Conservation (phyloP, 2,329 filamentous ascomycete species). For the Zymoseptoria tritici region DNA sequence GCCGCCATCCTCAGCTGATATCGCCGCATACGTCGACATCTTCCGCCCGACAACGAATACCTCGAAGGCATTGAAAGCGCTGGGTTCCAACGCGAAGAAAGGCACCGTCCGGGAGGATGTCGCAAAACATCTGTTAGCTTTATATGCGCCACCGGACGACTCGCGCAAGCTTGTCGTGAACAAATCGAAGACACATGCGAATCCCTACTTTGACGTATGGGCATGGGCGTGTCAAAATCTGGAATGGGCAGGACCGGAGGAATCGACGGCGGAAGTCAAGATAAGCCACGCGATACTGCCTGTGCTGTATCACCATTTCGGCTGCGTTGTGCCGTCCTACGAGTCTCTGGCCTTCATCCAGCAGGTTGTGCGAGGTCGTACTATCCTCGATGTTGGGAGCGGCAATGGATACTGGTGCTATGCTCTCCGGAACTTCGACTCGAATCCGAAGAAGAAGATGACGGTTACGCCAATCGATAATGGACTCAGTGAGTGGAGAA, state of each 20-base stretch:
- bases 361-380: slow-evolving; percentile 44
- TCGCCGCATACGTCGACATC: slow-evolving; percentile 59
- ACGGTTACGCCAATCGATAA: slow-evolving; percentile 58
- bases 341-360: slow-evolving; percentile 57
- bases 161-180: slow-evolving; percentile 27
- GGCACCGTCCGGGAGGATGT: slow-evolving; percentile 52
- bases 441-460: slow-evolving; percentile 30
- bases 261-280: slow-evolving; percentile 44
- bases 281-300: slow-evolving; percentile 62
- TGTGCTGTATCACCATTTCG: slow-evolving; percentile 71
- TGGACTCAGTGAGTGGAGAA: slow-evolving; percentile 59
- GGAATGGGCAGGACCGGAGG: slow-evolving; percentile 57
- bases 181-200: slow-evolving; percentile 44
- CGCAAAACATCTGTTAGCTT: slow-evolving; percentile 48
- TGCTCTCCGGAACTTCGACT: slow-evolving; percentile 55
- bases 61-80: slow-evolving; percentile 53
- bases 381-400: slow-evolving; percentile 59
- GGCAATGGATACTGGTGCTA: slow-evolving; percentile 72
- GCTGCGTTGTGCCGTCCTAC: slow-evolving; percentile 62
- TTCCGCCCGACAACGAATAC: slow-evolving; percentile 57
- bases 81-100: slow-evolving; percentile 59
- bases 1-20: slow-evolving; percentile 50
- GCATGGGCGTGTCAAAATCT: slow-evolving; percentile 56
- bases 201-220: slow-evolving; percentile 64
- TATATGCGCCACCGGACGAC: slow-evolving; percentile 44